Conservation (phyloP, 768 basidiomycete species). For the Leccinum disarticulatum region DNA sequence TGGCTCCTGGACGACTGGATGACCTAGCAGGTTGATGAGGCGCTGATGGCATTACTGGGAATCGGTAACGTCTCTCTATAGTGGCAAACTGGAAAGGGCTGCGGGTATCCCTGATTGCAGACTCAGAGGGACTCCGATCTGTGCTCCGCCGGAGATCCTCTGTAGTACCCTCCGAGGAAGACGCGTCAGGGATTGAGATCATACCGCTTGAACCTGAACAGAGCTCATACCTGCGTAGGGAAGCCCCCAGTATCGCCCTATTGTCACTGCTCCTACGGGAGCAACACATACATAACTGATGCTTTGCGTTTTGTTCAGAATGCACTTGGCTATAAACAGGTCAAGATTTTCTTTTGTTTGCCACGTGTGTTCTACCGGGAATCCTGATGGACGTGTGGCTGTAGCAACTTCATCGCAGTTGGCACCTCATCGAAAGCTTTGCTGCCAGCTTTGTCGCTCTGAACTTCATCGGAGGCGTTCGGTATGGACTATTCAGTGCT, state of each 20-base stretch:
- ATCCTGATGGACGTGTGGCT: neutral
- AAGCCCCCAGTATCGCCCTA: conserved; percentile 75
- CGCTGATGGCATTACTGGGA: conserved; percentile 34
- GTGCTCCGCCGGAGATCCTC: conserved; percentile 9
- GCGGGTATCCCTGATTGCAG: conserved; percentile 77
- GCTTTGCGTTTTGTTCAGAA: conserved; percentile 43
- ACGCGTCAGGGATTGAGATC: conserved; percentile 79
- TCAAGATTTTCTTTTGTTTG: conserved; percentile 27
- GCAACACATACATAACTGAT: conserved; percentile 51
- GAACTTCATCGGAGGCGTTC: conserved; percentile 86
- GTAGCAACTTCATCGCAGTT: conserved; percentile 84
- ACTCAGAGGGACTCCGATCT: conserved; percentile 17
- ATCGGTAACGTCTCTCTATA: conserved; percentile 74
- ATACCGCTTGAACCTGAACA: conserved; percentile 98
- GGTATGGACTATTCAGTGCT: conserved; percentile 41
- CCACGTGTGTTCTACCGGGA: neutral
- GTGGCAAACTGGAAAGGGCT: conserved; percentile 75
- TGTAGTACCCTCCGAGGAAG: conserved; percentile 18
- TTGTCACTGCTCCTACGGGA: conserved; percentile 41
- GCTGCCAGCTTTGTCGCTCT: conserved; percentile 87
- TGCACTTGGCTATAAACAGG: conserved; percentile 80
- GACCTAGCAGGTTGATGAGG: conserved; percentile 30
- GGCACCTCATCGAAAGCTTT: conserved; percentile 83
- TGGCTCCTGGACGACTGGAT: conserved; percentile 27
- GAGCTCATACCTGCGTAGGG: conserved; percentile 98